phyloP scores from a whole-genome alignment of 23 red algal genomes.

The Cyanidiococcus yangmingshanensis region DNA sequence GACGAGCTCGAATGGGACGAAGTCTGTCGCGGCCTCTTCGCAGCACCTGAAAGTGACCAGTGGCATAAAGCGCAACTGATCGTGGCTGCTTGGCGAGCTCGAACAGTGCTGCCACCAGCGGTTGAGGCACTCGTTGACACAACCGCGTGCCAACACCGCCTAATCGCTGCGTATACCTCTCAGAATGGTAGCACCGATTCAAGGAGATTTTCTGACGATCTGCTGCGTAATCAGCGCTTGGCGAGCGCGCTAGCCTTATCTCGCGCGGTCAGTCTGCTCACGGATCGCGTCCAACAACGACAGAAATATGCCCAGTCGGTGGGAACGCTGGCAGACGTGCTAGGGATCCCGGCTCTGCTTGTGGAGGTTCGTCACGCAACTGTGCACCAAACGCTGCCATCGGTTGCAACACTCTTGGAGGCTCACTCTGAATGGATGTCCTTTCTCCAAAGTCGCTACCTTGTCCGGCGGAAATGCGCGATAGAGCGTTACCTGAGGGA shows the following conservation, averaged over 20 bases:
- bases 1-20: slow-evolving; percentile 6
- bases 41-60: neutral
- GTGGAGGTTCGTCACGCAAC: slow-evolving; percentile 14
- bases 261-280: neutral
- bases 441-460: neutral
- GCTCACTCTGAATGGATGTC: neutral
- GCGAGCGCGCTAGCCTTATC: neutral
- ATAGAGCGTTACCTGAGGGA: neutral
- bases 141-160: neutral
- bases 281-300: slow-evolving; percentile 1
- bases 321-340: neutral
- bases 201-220: neutral
- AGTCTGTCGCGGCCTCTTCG: neutral
- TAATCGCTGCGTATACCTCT: neutral
- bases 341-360: neutral
- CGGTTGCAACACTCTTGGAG: neutral
- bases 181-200: neutral
- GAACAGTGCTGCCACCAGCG: neutral
- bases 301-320: slow-evolving; percentile 1
- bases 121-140: neutral
- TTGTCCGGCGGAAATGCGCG: neutral
- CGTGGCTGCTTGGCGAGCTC: neutral
- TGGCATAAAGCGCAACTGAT: neutral
- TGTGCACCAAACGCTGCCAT: slow-evolving; percentile 4
- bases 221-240: neutral